These are phyloP conservation scores for Epichloe uncinata DNA, from an alignment of 2,329 filamentous ascomycete species.

Conservation along the genomic window DNA sequence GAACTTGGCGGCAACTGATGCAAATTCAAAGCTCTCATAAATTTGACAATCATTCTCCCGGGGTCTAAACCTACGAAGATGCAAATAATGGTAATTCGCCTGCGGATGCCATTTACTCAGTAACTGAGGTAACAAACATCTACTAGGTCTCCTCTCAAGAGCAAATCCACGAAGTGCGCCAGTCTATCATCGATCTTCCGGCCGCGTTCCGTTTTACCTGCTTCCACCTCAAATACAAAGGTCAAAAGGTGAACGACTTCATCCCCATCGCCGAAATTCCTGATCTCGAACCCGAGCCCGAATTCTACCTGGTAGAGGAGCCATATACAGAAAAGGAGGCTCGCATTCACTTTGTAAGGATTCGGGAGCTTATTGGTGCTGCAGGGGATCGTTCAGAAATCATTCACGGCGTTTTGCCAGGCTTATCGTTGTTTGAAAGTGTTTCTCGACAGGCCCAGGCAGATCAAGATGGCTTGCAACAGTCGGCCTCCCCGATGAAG, in stretches of 20 bases:
- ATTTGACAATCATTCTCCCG: conserved; percentile 67
- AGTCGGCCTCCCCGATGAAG: conserved; percentile 32
- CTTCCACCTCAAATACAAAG: conserved; percentile 91
- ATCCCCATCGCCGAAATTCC: conserved; percentile 81
- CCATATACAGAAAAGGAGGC: conserved; percentile 98
- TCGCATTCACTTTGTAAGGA: conserved; percentile 80
- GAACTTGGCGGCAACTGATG: not conserved
- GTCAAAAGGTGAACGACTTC: conserved; percentile 87
- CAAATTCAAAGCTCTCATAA: conserved; percentile 33
- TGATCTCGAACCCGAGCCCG: conserved; percentile 62
- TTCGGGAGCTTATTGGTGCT: conserved; percentile 86
- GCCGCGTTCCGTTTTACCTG: conserved; percentile 94
- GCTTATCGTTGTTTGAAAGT: conserved; percentile 74
- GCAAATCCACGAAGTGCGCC: conserved; percentile 92
- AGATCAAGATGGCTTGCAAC: conserved; percentile 11
- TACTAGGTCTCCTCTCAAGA: conserved; percentile 76
- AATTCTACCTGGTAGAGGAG: conserved; percentile 75
- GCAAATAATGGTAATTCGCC: conserved; percentile 60
- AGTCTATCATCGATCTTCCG: conserved; percentile 89
- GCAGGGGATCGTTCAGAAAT: conserved; percentile 79
- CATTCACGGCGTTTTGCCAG: conserved; percentile 73
- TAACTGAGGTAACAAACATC: not conserved
- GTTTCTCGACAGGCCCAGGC: conserved; percentile 42
- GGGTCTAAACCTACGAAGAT: conserved; percentile 61
- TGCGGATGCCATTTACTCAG: no score